Evolutionary conservation across 2,329 filamentous ascomycete genomes (phyloP), one percentile per base, ranked within the genome.

Genomic region (Aspergillus clavatus): DNA sequence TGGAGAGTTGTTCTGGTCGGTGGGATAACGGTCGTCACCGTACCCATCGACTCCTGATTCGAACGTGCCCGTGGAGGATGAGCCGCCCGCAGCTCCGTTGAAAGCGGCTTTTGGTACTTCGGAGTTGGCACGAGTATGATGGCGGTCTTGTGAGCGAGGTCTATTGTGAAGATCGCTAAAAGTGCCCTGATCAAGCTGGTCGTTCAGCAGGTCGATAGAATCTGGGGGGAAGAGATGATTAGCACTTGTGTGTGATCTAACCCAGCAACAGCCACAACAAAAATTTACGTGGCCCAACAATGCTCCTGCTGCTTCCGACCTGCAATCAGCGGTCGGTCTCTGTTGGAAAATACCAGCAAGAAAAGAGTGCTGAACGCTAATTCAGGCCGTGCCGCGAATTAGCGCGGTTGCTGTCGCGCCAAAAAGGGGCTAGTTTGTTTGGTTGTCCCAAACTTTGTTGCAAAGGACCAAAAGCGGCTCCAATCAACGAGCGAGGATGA

Each of bases 91-190:
- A 76, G 69, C 51, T 75, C 71, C 46, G 72, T 72, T 38, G 73
- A 68, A 53, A 77, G 76, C 46, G 75, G 78, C 50, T 76, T 78
- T 46, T 80, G 68, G 37, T 80, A 66, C 40, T 63, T 88, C 84
- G 43, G 84, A 87, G 67, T 82, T 87, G 44, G 84, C 81, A 54
- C 84, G 80, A 60, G 66, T 86, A 82, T 86, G 69, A 75, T 83
- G 59, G 81, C 38, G 81, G 78, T 54, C 80, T 73, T 43, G 72
- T 67, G 43, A 70, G 72, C 43, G 69, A 62, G 45, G 68, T 36
- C 73, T 61, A 45, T 72, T 75, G 27, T 76, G 29, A n/a, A 46
- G 27, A 27, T 42, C 40, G 26, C 48, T 51, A 85, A 80, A 21
- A 84, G 71, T 58, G 83, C 80, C 36, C 78, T 77, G 28, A 79